Percentiles rank a stretch among this genome's conserved stretches.
These are phyloP conservation scores for Suillus luteus DNA, from an alignment of 768 basidiomycete species.

Conservation along the genomic window DNA sequence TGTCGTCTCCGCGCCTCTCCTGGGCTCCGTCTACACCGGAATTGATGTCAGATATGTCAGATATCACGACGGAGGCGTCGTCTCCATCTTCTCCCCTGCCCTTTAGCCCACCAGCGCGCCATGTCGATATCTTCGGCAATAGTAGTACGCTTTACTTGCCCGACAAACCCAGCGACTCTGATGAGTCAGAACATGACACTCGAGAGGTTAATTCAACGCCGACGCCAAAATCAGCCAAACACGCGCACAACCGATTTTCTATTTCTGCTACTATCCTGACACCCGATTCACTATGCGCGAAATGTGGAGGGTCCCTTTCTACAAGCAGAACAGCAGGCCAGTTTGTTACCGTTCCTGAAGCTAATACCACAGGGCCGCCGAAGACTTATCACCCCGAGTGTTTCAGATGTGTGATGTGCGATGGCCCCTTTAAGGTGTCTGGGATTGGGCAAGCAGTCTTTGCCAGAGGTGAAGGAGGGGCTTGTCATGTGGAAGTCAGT, in stretches of 20 bases:
- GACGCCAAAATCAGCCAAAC: constrained; percentile 29
- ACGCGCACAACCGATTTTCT: constrained; percentile 28
- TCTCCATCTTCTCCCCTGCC: constrained; percentile 54
- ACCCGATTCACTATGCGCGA: constrained; percentile 54
- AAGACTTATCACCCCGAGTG: constrained; percentile 74
- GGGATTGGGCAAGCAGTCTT: constrained; percentile 69
- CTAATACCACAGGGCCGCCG: constrained; percentile 41
- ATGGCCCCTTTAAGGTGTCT: constrained; percentile 61
- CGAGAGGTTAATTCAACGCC: constrained; percentile 19
- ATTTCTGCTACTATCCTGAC: constrained; percentile 35
- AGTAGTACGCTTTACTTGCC: constrained; percentile 11
- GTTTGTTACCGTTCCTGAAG: constrained; percentile 71
- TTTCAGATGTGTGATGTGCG: constrained; percentile 72
- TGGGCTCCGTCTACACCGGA: constrained; percentile 57
- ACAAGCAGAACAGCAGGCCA: constrained; percentile 56
- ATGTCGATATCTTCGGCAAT: constrained; percentile 16
- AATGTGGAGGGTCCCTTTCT: constrained; percentile 62
- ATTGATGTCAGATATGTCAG: constrained; percentile 60
- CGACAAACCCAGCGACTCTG: constrained; percentile 23
- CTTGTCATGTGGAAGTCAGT: constrained; percentile 64
- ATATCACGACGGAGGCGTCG: constrained; percentile 55
- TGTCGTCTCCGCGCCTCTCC: constrained; percentile 29
- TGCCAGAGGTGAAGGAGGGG: constrained; percentile 62
- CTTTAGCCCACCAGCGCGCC: constrained; percentile 34
- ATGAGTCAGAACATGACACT: constrained; percentile 7